Conservation (phyloP, 2,329 filamentous ascomycete species). For the Phaeosphaeriaceae sp. region DNA sequence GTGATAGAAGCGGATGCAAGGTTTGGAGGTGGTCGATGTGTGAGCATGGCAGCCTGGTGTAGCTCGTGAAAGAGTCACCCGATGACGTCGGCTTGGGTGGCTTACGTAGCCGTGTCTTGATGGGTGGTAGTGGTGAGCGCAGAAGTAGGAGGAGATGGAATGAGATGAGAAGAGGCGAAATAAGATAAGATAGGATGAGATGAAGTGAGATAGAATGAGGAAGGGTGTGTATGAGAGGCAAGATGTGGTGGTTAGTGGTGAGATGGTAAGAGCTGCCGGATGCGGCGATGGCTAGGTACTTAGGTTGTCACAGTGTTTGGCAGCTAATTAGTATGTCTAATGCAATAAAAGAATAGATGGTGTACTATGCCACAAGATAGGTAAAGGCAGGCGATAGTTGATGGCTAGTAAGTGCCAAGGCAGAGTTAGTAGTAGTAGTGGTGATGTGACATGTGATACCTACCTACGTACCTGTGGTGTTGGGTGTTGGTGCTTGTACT, state of each 20-base stretch:
- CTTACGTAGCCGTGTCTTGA: conserved; percentile 21
- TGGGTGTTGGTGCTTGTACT: too few relatives aligned
- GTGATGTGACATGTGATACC: too few relatives aligned
- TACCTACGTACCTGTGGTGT: too few relatives aligned
- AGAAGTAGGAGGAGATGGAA: conserved; percentile 1
- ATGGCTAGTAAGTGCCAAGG: not conserved
- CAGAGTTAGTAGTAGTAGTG: too few relatives aligned
- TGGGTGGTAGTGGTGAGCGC: not conserved
- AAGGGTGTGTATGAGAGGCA: not conserved
- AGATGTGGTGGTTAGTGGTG: not conserved
- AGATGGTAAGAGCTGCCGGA: not conserved
- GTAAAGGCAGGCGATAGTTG: not conserved
- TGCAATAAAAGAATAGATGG: too few relatives aligned
- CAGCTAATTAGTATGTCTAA: too few relatives aligned
- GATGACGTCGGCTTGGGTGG: conserved; percentile 39
- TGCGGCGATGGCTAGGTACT: not conserved
- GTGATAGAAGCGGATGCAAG: conserved; percentile 17
- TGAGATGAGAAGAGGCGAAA: conserved; percentile 1
- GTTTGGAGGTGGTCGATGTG: conserved; percentile 8
- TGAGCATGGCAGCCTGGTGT: conserved; percentile 35
- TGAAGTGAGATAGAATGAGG: not conserved
- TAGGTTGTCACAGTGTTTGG: too few relatives aligned
- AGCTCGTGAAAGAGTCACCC: conserved; percentile 32
- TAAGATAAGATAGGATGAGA: conserved; percentile 7
- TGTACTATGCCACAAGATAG: too few relatives aligned